A percentile compares a stretch with the other conserved stretches of the same genome.
Evolutionary conservation across 208 protist genomes (phyloP).

Genomic region (Trypanosoma conorhini): DNA sequence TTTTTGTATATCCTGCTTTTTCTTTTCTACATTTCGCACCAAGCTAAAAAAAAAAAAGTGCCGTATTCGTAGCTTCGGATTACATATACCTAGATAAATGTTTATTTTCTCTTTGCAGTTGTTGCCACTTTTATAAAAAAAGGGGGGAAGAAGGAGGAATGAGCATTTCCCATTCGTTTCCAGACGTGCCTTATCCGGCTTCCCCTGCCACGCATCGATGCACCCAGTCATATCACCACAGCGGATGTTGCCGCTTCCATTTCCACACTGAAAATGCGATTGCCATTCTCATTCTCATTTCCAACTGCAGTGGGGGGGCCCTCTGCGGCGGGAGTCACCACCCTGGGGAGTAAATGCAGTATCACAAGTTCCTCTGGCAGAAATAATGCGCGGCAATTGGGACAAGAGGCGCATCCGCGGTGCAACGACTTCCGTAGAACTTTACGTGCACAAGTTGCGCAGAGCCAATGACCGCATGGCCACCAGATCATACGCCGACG

Average conservation of each 20-base stretch:
- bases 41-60: not conserved
- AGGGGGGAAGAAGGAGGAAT: not conserved
- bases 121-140: not conserved
- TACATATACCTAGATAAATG: not conserved
- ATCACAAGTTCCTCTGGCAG: constrained; percentile 6
- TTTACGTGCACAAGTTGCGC: constrained; percentile 10
- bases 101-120: not conserved
- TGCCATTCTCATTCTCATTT: not conserved
- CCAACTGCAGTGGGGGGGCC: not conserved
- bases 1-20: not conserved
- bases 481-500: constrained; percentile 22
- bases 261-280: not conserved
- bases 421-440: not conserved
- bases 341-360: constrained; percentile 3
- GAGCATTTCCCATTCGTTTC: not conserved
- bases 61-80: not conserved
- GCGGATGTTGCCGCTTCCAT: not conserved
- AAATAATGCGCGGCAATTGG: constrained; percentile 11
- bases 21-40: not conserved
- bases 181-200: not conserved
- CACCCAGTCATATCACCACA: not conserved
- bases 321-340: not conserved
- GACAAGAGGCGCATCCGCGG: constrained; percentile 2
- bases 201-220: not conserved
- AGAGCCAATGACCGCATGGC: constrained; percentile 25